Evolutionary conservation across 2,329 filamentous ascomycete genomes (phyloP).

Genomic region (Fusarium papillatum): DNA sequence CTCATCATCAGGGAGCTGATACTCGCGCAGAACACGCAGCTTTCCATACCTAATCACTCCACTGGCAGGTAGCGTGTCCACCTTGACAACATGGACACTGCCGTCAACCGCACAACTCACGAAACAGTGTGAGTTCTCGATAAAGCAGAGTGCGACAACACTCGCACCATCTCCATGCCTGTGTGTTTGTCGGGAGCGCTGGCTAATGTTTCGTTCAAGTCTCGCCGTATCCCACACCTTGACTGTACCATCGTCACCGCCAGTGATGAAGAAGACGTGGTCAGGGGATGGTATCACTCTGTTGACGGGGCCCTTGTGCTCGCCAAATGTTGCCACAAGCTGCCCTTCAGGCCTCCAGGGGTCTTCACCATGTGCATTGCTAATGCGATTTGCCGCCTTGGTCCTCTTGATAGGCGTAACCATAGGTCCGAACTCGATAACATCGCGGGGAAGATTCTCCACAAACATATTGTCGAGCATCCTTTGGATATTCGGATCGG

Average conservation of each 20-base stretch:
- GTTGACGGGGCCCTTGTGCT: constrained; percentile 87
- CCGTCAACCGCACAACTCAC: constrained; percentile 92
- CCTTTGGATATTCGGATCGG: constrained; percentile 76
- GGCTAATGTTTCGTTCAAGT: constrained; percentile 91
- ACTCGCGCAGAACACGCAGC: constrained; percentile 81
- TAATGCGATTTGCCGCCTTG: constrained; percentile 63
- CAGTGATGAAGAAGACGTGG: constrained; percentile 95
- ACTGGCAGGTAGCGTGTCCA: constrained; percentile 66
- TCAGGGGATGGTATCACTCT: constrained; percentile 88
- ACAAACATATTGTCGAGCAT: constrained; percentile 90
- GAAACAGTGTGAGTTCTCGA: constrained; percentile 95
- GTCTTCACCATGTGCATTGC: constrained; percentile 58
- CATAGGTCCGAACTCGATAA: constrained; percentile 82
- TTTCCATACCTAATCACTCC: constrained; percentile 82
- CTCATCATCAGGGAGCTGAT: constrained; percentile 81
- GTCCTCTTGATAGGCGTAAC: constrained; percentile 77
- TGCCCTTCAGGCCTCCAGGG: constrained; percentile 87
- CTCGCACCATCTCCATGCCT: constrained; percentile 78
- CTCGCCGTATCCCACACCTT: constrained; percentile 94
- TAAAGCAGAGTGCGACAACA: constrained; percentile 88
- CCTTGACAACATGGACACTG: constrained; percentile 89
- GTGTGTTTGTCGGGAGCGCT: constrained; percentile 89
- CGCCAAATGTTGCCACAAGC: constrained; percentile 88
- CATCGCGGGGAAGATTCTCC: constrained; percentile 76
- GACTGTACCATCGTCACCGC: constrained; percentile 90